Evolutionary conservation across 106 monocot species (phyloP).

Genomic region (Narthecium ossifragum): DNA sequence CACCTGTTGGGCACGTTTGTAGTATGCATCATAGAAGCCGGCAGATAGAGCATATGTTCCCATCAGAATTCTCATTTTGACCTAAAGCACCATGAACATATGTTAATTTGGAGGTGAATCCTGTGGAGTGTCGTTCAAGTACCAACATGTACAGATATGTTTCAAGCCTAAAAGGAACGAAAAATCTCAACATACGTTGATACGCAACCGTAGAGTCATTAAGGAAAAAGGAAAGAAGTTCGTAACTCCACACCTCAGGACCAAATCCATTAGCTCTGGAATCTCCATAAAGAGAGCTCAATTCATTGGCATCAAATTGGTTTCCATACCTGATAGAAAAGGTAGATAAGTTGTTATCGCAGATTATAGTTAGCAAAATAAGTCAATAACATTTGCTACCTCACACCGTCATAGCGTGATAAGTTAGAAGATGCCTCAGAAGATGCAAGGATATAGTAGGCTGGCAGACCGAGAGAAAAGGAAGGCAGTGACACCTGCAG

Average conservation of each 20-base stretch:
- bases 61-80: conserved; percentile 99
- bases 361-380: background rate
- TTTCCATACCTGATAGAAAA: conserved; percentile 63
- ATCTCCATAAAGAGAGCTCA: conserved; percentile 70
- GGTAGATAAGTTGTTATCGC: background rate
- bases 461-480: conserved; percentile 91
- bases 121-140: too few relatives aligned
- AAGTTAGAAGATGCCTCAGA: conserved; percentile 98
- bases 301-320: conserved; percentile 60
- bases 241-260: conserved; percentile 47
- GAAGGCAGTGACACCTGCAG: conserved; percentile 85
- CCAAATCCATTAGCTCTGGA: conserved; percentile 82
- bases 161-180: too few relatives aligned
- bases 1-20: conserved; percentile 96
- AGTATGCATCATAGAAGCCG: conserved; percentile 96
- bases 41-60: conserved; percentile 97
- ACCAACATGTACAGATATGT: background rate
- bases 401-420: conserved; percentile 95
- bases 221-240: background rate
- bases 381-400: conserved; percentile 34
- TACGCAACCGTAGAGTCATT: background rate
- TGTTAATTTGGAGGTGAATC: background rate
- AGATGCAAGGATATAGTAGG: conserved; percentile 91
- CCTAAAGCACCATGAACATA: conserved; percentile 31
- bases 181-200: too few relatives aligned